Percentiles rank a stretch among this genome's conserved stretches.
These are phyloP conservation scores for Cytospora schulzeri DNA, from an alignment of 2,329 filamentous ascomycete species.

Conservation along the genomic window DNA sequence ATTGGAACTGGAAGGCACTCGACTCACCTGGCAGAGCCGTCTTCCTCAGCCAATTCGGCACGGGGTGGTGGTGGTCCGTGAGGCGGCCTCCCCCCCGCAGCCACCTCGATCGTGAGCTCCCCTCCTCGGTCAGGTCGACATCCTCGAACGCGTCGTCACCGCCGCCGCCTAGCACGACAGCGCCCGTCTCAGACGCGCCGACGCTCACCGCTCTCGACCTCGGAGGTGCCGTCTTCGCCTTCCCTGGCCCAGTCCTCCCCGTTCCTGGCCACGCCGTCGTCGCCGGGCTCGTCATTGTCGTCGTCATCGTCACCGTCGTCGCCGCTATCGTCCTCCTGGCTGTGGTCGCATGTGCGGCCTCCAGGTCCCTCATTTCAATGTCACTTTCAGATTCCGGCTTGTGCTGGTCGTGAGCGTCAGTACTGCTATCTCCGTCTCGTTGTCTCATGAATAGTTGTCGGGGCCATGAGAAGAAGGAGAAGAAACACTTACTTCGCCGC, in stretches of 20 bases:
- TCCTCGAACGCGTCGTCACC: not conserved
- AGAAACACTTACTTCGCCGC: not conserved
- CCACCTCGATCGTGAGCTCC: not conserved
- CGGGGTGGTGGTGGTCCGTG: no score
- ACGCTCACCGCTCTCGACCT: conserved; percentile 7
- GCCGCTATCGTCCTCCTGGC: not conserved
- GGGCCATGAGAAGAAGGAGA: not conserved
- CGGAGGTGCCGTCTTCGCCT: not conserved
- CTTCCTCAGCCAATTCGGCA: not conserved
- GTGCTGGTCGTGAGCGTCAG: not conserved
- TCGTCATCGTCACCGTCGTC: not conserved
- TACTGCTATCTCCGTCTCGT: not conserved
- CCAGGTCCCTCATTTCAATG: conserved; percentile 7
- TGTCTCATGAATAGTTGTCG: not conserved
- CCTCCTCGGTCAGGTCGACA: not conserved
- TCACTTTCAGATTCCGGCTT: conserved; percentile 6
- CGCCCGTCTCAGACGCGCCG: not conserved
- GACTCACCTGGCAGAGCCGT: not conserved
- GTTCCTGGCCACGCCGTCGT: not conserved
- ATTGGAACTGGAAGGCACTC: not conserved
- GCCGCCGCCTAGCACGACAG: not conserved
- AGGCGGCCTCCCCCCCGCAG: not conserved
- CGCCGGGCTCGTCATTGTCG: not conserved
- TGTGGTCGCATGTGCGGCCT: conserved; percentile 5
- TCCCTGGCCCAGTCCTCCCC: no score